phyloP scores from a whole-genome alignment of 1,284 basidiomycete species.

The Fistulinella staudtii region DNA sequence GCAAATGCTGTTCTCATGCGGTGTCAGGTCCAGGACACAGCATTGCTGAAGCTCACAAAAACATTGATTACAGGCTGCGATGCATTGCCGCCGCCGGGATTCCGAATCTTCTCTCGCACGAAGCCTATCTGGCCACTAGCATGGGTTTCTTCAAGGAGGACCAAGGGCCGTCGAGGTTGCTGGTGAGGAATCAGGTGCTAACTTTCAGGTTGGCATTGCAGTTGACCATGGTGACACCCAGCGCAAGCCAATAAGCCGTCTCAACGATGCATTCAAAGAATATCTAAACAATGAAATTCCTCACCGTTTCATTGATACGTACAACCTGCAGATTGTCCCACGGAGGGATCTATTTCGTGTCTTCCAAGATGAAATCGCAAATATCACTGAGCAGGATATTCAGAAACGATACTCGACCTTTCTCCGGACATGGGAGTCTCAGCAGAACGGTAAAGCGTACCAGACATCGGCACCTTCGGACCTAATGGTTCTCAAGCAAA shows the following conservation, averaged over 20 bases:
- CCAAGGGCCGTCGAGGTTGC: too few relatives aligned
- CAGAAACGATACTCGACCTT: not conserved
- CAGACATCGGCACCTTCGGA: constrained; percentile 1
- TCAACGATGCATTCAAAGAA: constrained; percentile 4
- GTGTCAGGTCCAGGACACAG: too few relatives aligned
- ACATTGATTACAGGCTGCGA: too few relatives aligned
- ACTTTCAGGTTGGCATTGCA: not conserved
- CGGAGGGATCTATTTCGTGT: constrained; percentile 1
- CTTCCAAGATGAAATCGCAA: not conserved
- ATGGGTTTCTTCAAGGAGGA: too few relatives aligned
- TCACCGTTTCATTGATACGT: constrained; percentile 11
- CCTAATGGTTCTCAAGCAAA: constrained; percentile 1
- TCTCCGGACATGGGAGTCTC: too few relatives aligned
- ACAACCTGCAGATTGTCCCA: constrained; percentile 7
- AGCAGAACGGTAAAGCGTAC: not conserved
- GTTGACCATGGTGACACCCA: too few relatives aligned
- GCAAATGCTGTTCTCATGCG: too few relatives aligned
- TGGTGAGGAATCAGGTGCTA: not conserved
- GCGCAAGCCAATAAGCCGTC: not conserved
- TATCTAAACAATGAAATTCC: constrained; percentile 15
- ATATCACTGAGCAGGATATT: not conserved
- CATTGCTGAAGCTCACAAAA: too few relatives aligned
- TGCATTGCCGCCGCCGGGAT: too few relatives aligned
- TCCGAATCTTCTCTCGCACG: too few relatives aligned
- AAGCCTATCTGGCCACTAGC: too few relatives aligned